phyloP scores from a whole-genome alignment of 1,284 basidiomycete genomes.

The Retiboletus fuscus region DNA sequence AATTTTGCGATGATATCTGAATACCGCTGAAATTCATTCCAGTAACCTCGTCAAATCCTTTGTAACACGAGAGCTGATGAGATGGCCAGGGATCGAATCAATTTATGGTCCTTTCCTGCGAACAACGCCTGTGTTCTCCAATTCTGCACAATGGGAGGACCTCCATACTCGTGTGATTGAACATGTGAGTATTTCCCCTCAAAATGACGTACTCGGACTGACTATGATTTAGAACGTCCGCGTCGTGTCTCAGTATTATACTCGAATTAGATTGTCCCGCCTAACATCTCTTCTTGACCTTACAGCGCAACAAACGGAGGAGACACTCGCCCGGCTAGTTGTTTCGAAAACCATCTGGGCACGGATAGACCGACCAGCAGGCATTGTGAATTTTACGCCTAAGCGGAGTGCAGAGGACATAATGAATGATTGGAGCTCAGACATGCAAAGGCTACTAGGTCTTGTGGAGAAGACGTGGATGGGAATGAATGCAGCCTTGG shows the following conservation, averaged over 20 bases:
- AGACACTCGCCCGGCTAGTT: slow-evolving; percentile 89
- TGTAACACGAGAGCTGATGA: slow-evolving; percentile 94
- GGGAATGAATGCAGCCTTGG: slow-evolving; percentile 88
- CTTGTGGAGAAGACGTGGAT: slow-evolving; percentile 90
- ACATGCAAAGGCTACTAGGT: slow-evolving; percentile 90
- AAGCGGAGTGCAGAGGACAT: slow-evolving; percentile 87
- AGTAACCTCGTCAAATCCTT: slow-evolving; percentile 98
- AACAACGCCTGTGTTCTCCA: slow-evolving; percentile 84
- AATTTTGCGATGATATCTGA: slow-evolving; percentile 6
- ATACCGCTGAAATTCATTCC: slow-evolving; percentile 22
- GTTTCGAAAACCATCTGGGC: slow-evolving; percentile 94
- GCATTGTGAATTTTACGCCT: slow-evolving; percentile 88
- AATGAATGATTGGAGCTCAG: slow-evolving; percentile 96
- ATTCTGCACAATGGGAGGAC: slow-evolving; percentile 91
- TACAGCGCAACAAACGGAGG: slow-evolving; percentile 83
- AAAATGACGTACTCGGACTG: slow-evolving; percentile 9
- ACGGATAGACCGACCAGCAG: slow-evolving; percentile 91
- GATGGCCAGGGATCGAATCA: slow-evolving; percentile 96
- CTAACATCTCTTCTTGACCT: slow-evolving; percentile 92
- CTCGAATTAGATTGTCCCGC: slow-evolving; percentile 87
- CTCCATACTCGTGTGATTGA: slow-evolving; percentile 96
- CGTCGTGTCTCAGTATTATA: slow-evolving; percentile 94
- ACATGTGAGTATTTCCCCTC: slow-evolving; percentile 73
- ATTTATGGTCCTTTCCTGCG: slow-evolving; percentile 90
- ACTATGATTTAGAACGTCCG: slow-evolving; percentile 84